phyloP scores from a whole-genome alignment of 148 eudicot genomes.

The Pharnaceum exiguum region DNA sequence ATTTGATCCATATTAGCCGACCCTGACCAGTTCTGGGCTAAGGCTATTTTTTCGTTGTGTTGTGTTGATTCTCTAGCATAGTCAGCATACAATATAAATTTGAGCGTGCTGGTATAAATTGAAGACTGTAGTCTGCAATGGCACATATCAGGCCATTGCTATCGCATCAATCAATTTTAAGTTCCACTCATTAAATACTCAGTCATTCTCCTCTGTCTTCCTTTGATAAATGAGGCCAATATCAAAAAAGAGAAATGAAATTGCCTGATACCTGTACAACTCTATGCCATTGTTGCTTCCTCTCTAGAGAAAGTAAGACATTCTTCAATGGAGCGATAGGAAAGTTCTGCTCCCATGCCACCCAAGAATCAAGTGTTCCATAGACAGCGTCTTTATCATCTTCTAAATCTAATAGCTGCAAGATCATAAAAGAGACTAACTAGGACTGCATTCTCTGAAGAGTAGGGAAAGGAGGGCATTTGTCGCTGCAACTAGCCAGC shows the following conservation, averaged over 20 bases:
- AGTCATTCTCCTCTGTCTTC: neutral
- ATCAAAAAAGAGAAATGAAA: neutral
- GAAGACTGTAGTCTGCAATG: too few species aligned
- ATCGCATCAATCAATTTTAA: too few species aligned
- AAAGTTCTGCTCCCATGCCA: slow-evolving; percentile 85
- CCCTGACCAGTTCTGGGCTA: too few species aligned
- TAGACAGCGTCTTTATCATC: slow-evolving; percentile 75
- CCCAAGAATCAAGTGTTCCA: slow-evolving; percentile 80
- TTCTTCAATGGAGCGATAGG: slow-evolving; percentile 69
- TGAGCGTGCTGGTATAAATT: too few species aligned
- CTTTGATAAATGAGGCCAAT: neutral
- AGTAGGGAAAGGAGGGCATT: too few species aligned
- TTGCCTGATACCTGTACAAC: slow-evolving; percentile 42
- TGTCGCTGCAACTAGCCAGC: neutral
- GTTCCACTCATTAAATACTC: too few species aligned
- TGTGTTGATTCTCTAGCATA: too few species aligned
- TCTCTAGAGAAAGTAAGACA: slow-evolving; percentile 69
- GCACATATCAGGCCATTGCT: too few species aligned
- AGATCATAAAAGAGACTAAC: neutral
- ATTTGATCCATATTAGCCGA: too few species aligned
- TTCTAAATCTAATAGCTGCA: slow-evolving; percentile 44
- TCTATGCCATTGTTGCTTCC: slow-evolving; percentile 85
- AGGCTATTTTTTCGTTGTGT: too few species aligned
- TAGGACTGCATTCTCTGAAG: too few species aligned
- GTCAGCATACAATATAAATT: too few species aligned